phyloP scores from a whole-genome alignment of 2,329 filamentous ascomycete species.

The Chaetomiaceae sp. region DNA sequence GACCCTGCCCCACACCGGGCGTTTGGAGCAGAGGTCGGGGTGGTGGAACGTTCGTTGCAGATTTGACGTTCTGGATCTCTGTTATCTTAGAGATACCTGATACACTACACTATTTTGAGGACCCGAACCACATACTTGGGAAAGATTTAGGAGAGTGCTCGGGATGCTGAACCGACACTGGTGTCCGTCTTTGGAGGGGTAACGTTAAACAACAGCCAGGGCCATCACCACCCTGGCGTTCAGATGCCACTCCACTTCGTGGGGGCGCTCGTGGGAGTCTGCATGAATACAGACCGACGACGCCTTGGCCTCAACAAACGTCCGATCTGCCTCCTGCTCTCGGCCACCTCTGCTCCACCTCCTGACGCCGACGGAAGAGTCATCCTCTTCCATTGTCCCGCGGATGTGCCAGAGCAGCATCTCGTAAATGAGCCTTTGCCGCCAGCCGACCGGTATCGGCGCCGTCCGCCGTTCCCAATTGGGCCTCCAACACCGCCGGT shows the following conservation, averaged over 20 bases:
- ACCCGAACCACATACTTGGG: too few relatives aligned
- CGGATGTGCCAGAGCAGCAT: constrained; percentile 2
- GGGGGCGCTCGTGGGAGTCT: constrained; percentile 8
- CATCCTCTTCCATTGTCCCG: not conserved
- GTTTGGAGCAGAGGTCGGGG: not conserved
- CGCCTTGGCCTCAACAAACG: constrained; percentile 7
- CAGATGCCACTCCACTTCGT: constrained; percentile 10
- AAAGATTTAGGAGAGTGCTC: too few relatives aligned
- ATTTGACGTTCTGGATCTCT: too few relatives aligned
- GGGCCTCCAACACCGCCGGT: not conserved
- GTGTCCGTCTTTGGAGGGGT: not conserved
- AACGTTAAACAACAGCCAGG: not conserved
- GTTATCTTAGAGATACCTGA: too few relatives aligned
- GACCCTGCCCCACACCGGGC: not conserved
- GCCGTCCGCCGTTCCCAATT: not conserved
- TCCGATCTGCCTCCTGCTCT: constrained; percentile 4
- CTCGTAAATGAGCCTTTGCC: constrained; percentile 3
- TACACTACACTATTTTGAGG: too few relatives aligned
- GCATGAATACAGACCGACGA: constrained; percentile 11
- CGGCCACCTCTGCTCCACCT: constrained; percentile 6
- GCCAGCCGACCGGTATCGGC: constrained; percentile 15
- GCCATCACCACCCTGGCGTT: too few relatives aligned
- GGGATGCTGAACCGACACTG: too few relatives aligned
- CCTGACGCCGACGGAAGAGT: not conserved
- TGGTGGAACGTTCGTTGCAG: too few relatives aligned